Base-by-base conservation (phyloP, 805 yeast species). In the Saccharomycopsis selenospora region DNA sequence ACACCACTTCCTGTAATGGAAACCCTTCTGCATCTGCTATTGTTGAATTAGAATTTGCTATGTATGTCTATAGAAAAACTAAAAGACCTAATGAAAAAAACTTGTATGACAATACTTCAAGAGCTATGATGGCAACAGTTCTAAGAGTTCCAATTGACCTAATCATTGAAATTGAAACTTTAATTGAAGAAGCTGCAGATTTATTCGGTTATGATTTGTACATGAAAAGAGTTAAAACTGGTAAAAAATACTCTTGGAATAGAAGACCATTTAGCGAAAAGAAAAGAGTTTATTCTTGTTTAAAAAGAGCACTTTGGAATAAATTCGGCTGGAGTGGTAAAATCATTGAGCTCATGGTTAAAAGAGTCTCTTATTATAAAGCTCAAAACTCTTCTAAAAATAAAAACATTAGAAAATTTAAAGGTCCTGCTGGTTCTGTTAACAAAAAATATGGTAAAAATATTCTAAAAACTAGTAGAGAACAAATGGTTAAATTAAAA, bases 321-420 rank as follows among this genome's bases (percentile, higher is more conserved):
- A n/a, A 41, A 4, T 27, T 41, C 17, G 30, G n/a, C 5, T 41
- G 24, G 24, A 8, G 20, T 10, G 43, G 43, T 7, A n/a, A 4
- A 5, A 25, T 41, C 28, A 41, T 41, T 27, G 43, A 41, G 25
- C 43, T 41, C 17, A 4, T 41, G 24, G 43, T 41, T 13, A n/a
- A 18, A 6, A 41, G 30, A 41, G 18, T 41, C 17, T 26, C 43
- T n/a, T 23, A 23, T 8, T 4, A 10, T 13, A 41, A n/a, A 8
- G 43, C 30, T 14, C 43, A 41, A 25, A 41, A 41, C 25, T 20
- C 8, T 4, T 4, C 25, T 28, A 41, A 41, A 25, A 13, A 11
- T 14, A 23, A 13, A 41, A n/a, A 17, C 6, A 6, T 33, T 14
- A 7, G 10, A 10, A 7, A 7, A 10, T n/a, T n/a, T n/a, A 14